Conservation (phyloP, 2,329 filamentous ascomycete species). For the Grosmannia huntii region DNA sequence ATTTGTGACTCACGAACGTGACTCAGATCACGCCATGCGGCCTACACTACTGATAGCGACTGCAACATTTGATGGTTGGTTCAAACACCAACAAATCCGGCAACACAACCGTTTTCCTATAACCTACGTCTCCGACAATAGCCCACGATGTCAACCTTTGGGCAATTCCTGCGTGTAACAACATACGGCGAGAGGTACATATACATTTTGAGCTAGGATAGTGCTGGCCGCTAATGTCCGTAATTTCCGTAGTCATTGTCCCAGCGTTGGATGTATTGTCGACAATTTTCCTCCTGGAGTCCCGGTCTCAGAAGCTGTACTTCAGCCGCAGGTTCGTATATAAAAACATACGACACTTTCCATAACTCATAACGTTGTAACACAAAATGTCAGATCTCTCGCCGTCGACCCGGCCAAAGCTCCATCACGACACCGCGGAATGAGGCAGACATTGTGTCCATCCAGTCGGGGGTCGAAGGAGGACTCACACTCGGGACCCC, state of each 20-base stretch:
- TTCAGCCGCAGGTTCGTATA: slow-evolving; percentile 49
- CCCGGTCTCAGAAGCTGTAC: too few species aligned
- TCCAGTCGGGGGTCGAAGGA: slow-evolving; percentile 85
- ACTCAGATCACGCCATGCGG: too few species aligned
- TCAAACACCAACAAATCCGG: too few species aligned
- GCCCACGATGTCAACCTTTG: slow-evolving; percentile 73
- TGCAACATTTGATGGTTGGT: too few species aligned
- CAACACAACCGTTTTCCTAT: too few species aligned
- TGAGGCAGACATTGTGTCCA: slow-evolving; percentile 83
- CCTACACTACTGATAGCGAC: not conserved
- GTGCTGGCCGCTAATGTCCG: not conserved
- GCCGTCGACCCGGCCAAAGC: slow-evolving; percentile 78
- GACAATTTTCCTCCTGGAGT: too few species aligned
- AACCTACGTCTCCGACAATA: not conserved
- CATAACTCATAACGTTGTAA: too few species aligned
- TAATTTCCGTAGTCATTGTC: not conserved
- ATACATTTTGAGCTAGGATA: too few species aligned
- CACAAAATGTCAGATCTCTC: slow-evolving; percentile 71
- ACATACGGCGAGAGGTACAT: slow-evolving; percentile 43
- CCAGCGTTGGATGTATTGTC: slow-evolving; percentile 57
- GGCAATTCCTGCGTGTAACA: slow-evolving; percentile 67
- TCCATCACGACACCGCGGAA: slow-evolving; percentile 83
- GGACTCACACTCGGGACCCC: slow-evolving; percentile 84
- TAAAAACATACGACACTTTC: slow-evolving; percentile 75
- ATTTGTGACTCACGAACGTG: too few species aligned